Evolutionary conservation across 768 basidiomycete species (phyloP).

Genomic region (Tulasnella sp.): DNA sequence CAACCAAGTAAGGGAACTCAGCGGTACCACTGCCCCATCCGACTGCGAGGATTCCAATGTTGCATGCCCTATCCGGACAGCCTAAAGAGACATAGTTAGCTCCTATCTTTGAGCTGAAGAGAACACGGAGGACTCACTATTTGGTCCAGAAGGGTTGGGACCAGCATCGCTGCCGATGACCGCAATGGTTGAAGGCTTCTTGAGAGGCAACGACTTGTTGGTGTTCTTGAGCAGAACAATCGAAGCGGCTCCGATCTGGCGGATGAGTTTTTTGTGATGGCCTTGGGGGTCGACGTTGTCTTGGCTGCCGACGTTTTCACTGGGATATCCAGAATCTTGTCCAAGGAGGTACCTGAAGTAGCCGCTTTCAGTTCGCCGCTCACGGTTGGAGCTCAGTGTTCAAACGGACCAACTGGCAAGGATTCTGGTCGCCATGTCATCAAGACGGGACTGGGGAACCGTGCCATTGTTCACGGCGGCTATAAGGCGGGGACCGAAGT

Average conservation of each 20-base stretch:
- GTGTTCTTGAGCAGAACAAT: conserved; percentile 57
- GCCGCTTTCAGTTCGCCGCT: conserved; percentile 12
- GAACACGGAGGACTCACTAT: conserved; percentile 31
- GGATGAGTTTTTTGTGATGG: conserved; percentile 35
- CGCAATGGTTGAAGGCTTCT: conserved; percentile 37
- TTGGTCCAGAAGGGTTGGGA: conserved; percentile 41
- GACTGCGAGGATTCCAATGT: conserved; percentile 50
- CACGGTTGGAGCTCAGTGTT: conserved; percentile 20
- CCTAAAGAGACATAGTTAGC: not conserved
- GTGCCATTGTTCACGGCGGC: conserved; percentile 46
- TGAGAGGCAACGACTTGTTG: conserved; percentile 35
- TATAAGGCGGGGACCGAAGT: conserved; percentile 49
- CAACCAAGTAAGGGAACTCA: conserved; percentile 30
- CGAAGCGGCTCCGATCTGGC: conserved; percentile 48
- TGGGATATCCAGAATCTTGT: conserved; percentile 57
- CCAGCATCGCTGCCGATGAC: conserved; percentile 47
- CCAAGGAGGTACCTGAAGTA: conserved; percentile 50
- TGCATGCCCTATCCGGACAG: conserved; percentile 41
- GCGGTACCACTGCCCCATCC: conserved; percentile 42
- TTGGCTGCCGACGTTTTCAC: conserved; percentile 62
- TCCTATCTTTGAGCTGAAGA: not conserved
- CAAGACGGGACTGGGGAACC: conserved; percentile 45
- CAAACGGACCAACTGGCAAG: conserved; percentile 46
- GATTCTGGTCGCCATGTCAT: conserved; percentile 63
- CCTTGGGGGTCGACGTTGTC: conserved; percentile 33